Percentiles rank a stretch among this genome's conserved stretches.
These are phyloP conservation scores for Leptographium radiaticola DNA, from an alignment of 2,329 filamentous ascomycete species.

Conservation along the genomic window DNA sequence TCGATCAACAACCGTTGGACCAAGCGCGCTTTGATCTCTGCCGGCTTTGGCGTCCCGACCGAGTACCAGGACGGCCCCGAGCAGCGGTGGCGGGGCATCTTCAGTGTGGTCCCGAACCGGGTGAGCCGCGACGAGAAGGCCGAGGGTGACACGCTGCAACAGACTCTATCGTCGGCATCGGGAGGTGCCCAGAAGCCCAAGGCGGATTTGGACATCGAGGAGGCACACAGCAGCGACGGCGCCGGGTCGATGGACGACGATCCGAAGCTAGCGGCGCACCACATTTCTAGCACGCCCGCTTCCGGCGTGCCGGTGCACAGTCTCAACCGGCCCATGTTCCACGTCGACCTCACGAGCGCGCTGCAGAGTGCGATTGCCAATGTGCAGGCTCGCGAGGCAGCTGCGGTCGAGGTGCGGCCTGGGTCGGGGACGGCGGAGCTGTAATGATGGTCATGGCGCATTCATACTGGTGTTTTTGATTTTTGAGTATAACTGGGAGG, in stretches of 20 bases:
- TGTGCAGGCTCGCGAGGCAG: conserved; percentile 41
- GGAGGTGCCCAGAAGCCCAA: conserved; percentile 7
- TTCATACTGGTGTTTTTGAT: neutral
- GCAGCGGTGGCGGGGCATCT: conserved; percentile 84
- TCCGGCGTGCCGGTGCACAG: conserved; percentile 57
- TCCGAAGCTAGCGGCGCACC: conserved; percentile 17
- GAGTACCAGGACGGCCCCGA: conserved; percentile 35
- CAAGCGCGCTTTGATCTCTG: conserved; percentile 38
- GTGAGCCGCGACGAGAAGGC: conserved; percentile 51
- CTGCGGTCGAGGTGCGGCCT: conserved; percentile 5
- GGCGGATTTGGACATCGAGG: conserved; percentile 12
- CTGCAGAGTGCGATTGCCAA: conserved; percentile 79
- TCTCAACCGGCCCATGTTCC: conserved; percentile 84
- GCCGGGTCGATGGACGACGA: conserved; percentile 19
- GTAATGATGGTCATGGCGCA: neutral
- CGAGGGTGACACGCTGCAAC: conserved; percentile 35
- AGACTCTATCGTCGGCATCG: neutral
- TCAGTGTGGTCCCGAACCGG: conserved; percentile 79
- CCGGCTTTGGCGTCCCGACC: conserved; percentile 50
- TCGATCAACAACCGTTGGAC: conserved; percentile 43
- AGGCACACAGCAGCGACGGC: conserved; percentile 10
- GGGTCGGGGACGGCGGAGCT: conserved; percentile 3
- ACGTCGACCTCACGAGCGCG: conserved; percentile 81
- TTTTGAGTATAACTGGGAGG: neutral
- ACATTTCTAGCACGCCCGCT: neutral